These are phyloP conservation scores for Wallacemonas collosoma DNA, from an alignment of 208 protist species.

Conservation along the genomic window DNA sequence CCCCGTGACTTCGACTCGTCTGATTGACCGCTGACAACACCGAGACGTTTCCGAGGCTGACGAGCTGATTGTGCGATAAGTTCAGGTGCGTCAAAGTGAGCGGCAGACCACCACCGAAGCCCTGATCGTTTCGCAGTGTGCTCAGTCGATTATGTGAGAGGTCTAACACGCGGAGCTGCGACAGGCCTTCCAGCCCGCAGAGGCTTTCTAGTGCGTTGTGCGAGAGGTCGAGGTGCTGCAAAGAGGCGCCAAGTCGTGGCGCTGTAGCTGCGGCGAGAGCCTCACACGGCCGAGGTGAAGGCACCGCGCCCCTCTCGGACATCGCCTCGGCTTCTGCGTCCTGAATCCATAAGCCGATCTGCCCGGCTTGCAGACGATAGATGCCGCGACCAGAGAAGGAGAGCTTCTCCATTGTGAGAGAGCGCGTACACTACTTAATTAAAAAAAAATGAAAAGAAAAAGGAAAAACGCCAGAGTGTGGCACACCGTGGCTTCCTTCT, in stretches of 20 bases:
- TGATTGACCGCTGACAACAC: slow-evolving; percentile 19
- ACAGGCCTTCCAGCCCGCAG: slow-evolving; percentile 56
- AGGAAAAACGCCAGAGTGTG: background rate
- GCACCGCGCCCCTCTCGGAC: no score
- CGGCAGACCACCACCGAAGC: slow-evolving; percentile 35
- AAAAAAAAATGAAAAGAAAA: slow-evolving; percentile 8
- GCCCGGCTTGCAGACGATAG: slow-evolving; percentile 66
- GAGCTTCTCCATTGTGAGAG: slow-evolving; percentile 3
- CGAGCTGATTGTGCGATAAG: slow-evolving; percentile 77
- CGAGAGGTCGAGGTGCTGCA: slow-evolving; percentile 58
- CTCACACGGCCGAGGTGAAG: background rate
- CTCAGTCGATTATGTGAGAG: slow-evolving; percentile 74
- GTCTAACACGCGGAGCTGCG: slow-evolving; percentile 58
- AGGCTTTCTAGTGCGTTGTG: slow-evolving; percentile 66
- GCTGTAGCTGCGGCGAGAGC: background rate
- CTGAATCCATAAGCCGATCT: slow-evolving; percentile 36
- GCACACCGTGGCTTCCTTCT: slow-evolving; percentile 1
- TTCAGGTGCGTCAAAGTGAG: slow-evolving; percentile 56
- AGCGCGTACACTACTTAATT: slow-evolving; percentile 20
- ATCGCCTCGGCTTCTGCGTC: background rate
- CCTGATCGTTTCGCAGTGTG: slow-evolving; percentile 25
- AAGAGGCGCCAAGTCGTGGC: background rate
- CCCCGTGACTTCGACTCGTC: slow-evolving; percentile 22
- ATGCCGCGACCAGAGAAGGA: slow-evolving; percentile 58
- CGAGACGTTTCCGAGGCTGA: slow-evolving; percentile 30